Conservation (phyloP, 2,329 filamentous ascomycete species). For the Nemania sp. region DNA sequence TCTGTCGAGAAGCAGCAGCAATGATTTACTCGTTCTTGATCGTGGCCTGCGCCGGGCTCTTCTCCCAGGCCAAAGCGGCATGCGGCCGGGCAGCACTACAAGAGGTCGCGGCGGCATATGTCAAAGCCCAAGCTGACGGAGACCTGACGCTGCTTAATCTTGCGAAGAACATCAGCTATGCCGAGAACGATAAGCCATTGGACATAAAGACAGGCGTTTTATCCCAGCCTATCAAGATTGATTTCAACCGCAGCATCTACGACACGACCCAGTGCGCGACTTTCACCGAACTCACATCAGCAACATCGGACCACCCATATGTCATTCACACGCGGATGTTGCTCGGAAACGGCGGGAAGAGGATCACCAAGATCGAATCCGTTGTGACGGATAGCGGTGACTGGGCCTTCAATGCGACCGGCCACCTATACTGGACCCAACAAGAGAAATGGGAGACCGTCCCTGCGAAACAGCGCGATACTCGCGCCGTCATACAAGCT, state of each 20-base stretch:
- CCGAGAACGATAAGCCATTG: conserved; percentile 40
- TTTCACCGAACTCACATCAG: conserved; percentile 46
- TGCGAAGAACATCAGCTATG: conserved; percentile 32
- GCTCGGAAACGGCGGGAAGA: conserved; percentile 25
- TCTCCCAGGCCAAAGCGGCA: conserved; percentile 27
- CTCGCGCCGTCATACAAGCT: conserved; percentile 36
- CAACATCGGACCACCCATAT: conserved; percentile 39
- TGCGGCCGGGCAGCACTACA: conserved; percentile 31
- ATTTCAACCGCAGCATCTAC: conserved; percentile 42
- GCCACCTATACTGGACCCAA: conserved; percentile 33
- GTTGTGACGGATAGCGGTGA: conserved; percentile 38
- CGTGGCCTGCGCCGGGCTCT: conserved; percentile 23
- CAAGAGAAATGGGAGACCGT: conserved; percentile 40
- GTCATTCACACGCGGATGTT: conserved; percentile 40
- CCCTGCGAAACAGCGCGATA: conserved; percentile 34
- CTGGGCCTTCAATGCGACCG: conserved; percentile 41
- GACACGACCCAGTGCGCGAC: conserved; percentile 45
- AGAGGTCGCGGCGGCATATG: conserved; percentile 31
- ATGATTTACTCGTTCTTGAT: conserved; percentile 29
- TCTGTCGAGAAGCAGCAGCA: background rate
- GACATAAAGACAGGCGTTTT: conserved; percentile 35
- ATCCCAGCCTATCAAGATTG: conserved; percentile 38
- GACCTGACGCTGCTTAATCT: conserved; percentile 21
- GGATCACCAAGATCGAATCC: conserved; percentile 37
- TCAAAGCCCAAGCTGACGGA: conserved; percentile 32